These are phyloP conservation scores for Trichosporon sp. DNA, from an alignment of 1,284 basidiomycete species.

Conservation along the genomic window DNA sequence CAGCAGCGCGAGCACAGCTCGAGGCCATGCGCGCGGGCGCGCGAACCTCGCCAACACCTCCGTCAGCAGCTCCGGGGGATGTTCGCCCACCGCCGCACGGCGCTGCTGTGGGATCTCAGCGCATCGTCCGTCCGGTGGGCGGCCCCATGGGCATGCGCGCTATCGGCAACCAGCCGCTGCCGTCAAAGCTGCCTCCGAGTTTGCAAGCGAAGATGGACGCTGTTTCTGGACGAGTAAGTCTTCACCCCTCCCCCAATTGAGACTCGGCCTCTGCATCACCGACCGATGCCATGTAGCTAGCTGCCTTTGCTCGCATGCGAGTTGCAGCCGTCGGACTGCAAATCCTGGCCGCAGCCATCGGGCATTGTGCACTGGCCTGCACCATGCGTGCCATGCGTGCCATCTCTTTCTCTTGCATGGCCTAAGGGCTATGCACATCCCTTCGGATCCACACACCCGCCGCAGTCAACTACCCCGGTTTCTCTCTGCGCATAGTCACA, in stretches of 20 bases:
- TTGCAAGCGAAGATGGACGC: slow-evolving; percentile 84
- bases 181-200: slow-evolving; percentile 62
- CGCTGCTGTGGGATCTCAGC: background rate
- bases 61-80: background rate
- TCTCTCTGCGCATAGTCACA: background rate
- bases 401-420: background rate
- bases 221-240: background rate
- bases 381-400: too few species aligned
- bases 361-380: background rate
- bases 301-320: slow-evolving; percentile 7
- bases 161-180: slow-evolving; percentile 35
- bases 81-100: background rate
- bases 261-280: background rate
- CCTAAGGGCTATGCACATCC: background rate
- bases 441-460: background rate
- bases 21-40: background rate
- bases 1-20: background rate
- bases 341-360: background rate
- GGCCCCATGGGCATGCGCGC: slow-evolving; percentile 31
- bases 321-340: background rate
- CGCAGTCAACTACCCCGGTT: background rate
- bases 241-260: background rate
- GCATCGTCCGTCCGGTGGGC: slow-evolving; percentile 2
- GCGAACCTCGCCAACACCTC: background rate
- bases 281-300: too few species aligned